Evolutionary conservation across 371 early-diverging fungal species (phyloP).

Genomic region (Mucor racemosus): DNA sequence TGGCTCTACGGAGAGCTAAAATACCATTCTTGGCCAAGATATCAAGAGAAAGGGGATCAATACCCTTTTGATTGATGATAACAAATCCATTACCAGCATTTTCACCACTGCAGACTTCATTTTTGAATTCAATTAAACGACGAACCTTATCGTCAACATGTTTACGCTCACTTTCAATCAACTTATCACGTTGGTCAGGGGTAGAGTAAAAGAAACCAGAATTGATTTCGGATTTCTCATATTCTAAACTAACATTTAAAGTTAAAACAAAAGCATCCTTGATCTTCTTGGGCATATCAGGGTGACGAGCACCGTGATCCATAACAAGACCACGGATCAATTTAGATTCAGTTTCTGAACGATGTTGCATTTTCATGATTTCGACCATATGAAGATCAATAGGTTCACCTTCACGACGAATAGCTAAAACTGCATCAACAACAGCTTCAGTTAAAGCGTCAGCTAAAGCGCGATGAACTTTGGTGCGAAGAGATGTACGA

Average conservation of each 20-base stretch:
- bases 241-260: slow-evolving; percentile 99
- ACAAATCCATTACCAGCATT: slow-evolving; percentile 90
- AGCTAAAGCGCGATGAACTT: slow-evolving; percentile 90
- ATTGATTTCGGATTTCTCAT: slow-evolving; percentile 99
- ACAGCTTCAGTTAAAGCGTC: slow-evolving; percentile 94
- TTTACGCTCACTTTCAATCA: slow-evolving; percentile 98
- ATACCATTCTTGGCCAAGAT: slow-evolving; percentile 97
- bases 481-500: slow-evolving; percentile 95
- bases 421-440: slow-evolving; percentile 94
- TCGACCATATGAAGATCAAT: slow-evolving; percentile 99
- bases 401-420: slow-evolving; percentile 77
- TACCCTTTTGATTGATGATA: slow-evolving; percentile 99
- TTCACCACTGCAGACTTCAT: slow-evolving; percentile 82
- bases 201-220: slow-evolving; percentile 99
- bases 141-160: slow-evolving; percentile 95
- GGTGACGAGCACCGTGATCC: slow-evolving; percentile 99
- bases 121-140: slow-evolving; percentile 97
- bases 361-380: slow-evolving; percentile 99
- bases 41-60: slow-evolving; percentile 99
- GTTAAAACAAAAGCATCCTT: slow-evolving; percentile 94
- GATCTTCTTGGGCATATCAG: slow-evolving; percentile 99
- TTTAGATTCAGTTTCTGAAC: slow-evolving; percentile 92
- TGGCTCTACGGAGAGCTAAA: slow-evolving; percentile 98
- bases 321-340: slow-evolving; percentile 98
- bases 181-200: slow-evolving; percentile 98